Evolutionary conservation across 2,329 filamentous ascomycete species (phyloP), one percentile per base, ranked within the genome.

Genomic region (Capronia americana): DNA sequence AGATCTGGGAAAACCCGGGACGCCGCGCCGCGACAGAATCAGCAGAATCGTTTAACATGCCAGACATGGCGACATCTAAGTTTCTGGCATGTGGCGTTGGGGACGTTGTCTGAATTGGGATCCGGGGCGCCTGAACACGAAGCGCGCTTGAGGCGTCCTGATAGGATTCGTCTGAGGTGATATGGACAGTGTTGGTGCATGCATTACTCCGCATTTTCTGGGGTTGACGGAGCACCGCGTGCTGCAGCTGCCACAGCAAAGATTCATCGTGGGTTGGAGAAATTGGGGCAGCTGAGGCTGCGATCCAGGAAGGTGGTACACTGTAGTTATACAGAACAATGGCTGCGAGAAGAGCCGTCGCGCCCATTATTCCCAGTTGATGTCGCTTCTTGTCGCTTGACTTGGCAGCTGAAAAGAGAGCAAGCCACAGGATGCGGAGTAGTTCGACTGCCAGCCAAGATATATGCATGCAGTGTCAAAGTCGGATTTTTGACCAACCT

Each of bases 121-220:
- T 23, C 44, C 50, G 30, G 44, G 44, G 28, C 46, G 57, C 57
- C 57, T 60, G n/a, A 53, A 28, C 26, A 60, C n/a, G 20, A 58
- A 59, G 30, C 17, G 28, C 51, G 7, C 7, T 14, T 10, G 28
- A 14, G 24, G 28, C 14, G 34, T 38, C n/a, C 44, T 50, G 24
- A 20, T 59, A 30, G 24, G 44, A 26, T 54, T 54, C 51, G 26
- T 50, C 57, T 59, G 57, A 59, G 57, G 57, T 59, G 24, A 58
- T 58, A 46, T 12, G 20, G 11, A 17, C 41, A 30, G n/a, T 34
- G 30, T 44, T 30, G 23, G 14, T 26, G 41, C 57, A 12, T 23
- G 41, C 46, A 23, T 17, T 54, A 62, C 60, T 56, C 60, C 51
- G 51, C 51, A 56, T 56, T 55, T 46, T 62, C 51, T 55, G 51